phyloP scores from a whole-genome alignment of 306 rosid species.

The Vachellia pachyceras region DNA sequence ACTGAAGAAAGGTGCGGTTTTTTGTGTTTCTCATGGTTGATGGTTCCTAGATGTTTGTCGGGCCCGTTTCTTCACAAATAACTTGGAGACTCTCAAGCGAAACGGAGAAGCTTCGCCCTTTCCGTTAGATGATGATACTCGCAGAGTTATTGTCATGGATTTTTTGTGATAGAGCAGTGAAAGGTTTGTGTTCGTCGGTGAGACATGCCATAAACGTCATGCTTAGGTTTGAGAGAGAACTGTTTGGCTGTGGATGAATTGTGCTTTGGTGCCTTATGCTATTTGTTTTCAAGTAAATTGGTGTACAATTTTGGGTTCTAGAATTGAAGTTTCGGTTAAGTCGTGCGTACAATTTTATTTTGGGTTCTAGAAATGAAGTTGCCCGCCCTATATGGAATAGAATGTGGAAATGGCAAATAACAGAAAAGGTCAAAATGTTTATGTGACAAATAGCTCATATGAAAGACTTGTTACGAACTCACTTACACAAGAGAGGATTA shows the following conservation, averaged over 20 bases:
- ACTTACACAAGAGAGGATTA: too few species aligned
- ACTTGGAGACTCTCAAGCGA: neutral
- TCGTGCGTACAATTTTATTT: too few species aligned
- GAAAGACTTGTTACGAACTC: too few species aligned
- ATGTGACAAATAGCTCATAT: too few species aligned
- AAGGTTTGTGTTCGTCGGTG: neutral
- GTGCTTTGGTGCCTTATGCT: conserved; percentile 26
- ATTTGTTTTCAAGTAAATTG: neutral
- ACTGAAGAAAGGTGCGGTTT: neutral
- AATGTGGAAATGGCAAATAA: too few species aligned
- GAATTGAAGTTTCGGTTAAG: too few species aligned
- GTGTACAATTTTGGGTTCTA: too few species aligned
- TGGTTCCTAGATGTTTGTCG: neutral
- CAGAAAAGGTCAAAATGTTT: too few species aligned
- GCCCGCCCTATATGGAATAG: too few species aligned
- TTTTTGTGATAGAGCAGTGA: neutral
- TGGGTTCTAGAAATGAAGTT: too few species aligned
- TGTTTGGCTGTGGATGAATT: conserved; percentile 63
- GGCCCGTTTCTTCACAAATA: neutral
- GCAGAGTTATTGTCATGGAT: neutral
- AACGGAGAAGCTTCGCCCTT: conserved; percentile 6
- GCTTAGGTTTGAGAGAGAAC: neutral
- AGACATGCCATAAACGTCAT: neutral
- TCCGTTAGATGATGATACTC: neutral
- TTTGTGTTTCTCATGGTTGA: neutral